phyloP scores from a whole-genome alignment of 2,329 filamentous ascomycete species.

The Ophiostoma ips region DNA sequence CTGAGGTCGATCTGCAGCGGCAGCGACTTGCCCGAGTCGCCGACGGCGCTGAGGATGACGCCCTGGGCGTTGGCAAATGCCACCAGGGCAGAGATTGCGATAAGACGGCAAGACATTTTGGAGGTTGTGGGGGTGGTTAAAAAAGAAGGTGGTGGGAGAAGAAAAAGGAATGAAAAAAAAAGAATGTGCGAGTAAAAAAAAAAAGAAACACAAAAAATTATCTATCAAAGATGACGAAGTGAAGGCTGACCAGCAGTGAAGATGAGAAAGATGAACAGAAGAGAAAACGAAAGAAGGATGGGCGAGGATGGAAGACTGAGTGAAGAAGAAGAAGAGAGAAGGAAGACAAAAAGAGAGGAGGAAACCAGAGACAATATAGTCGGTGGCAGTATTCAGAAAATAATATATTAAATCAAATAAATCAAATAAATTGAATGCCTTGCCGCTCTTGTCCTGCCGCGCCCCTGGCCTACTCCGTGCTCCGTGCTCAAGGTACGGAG shows the following conservation, averaged over 20 bases:
- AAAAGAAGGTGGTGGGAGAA: neutral
- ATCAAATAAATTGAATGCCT: too few species aligned
- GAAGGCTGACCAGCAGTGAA: neutral
- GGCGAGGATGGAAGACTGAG: neutral
- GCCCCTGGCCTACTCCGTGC: too few species aligned
- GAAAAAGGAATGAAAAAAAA: neutral
- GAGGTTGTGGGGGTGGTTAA: neutral
- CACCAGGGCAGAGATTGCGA: conserved; percentile 8
- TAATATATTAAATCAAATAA: too few species aligned
- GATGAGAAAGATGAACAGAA: neutral
- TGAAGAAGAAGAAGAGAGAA: neutral
- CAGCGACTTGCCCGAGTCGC: conserved; percentile 17
- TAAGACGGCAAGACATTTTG: conserved; percentile 5
- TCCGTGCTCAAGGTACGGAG: too few species aligned
- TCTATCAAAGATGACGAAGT: conserved; percentile 3
- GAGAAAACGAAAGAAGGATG: neutral
- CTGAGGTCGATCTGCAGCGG: conserved; percentile 10
- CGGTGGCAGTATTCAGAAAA: too few species aligned
- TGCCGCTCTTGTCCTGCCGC: too few species aligned
- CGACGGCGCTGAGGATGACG: conserved; percentile 10
- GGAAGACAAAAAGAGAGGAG: neutral
- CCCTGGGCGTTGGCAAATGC: conserved; percentile 12
- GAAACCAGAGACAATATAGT: neutral
- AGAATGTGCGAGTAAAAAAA: neutral
- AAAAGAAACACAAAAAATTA: neutral